phyloP scores from a whole-genome alignment of 371 early-diverging fungal species.

The Pancytospora philotis region DNA sequence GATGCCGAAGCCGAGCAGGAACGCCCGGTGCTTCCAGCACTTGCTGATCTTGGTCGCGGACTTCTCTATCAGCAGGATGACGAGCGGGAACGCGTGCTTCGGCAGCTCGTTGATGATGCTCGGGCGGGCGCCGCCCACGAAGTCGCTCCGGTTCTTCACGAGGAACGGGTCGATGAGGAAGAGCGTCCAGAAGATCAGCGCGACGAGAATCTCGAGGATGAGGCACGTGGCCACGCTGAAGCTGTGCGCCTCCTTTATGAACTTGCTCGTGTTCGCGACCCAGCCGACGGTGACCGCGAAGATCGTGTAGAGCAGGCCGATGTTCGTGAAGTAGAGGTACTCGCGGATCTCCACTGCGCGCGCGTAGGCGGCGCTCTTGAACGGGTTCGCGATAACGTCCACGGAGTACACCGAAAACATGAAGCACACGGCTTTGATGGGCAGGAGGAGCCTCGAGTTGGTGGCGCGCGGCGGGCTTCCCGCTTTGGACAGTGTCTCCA shows the following conservation, averaged over 20 bases:
- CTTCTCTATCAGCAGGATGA: conserved; percentile 6
- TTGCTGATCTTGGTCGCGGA: neutral
- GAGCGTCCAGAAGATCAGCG: conserved; percentile 10
- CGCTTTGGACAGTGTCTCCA: too few relatives aligned
- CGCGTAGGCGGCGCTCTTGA: neutral
- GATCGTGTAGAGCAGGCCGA: conserved; percentile 5
- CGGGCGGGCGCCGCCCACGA: neutral
- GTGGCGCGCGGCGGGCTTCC: too few relatives aligned
- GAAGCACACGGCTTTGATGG: neutral
- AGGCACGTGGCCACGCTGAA: neutral
- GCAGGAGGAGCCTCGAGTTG: neutral
- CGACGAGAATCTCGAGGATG: conserved; percentile 2
- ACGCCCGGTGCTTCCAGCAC: neutral
- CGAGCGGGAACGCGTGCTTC: neutral
- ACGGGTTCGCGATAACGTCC: neutral
- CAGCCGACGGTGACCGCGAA: neutral
- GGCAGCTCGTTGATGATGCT: neutral
- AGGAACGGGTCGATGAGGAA: conserved; percentile 14
- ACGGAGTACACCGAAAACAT: neutral
- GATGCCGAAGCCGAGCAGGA: neutral
- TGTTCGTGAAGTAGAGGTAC: conserved; percentile 17
- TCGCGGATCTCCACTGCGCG: neutral
- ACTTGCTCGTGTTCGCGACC: neutral
- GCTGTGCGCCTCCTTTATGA: neutral
- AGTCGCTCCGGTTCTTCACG: conserved; percentile 3